These are phyloP conservation scores for Raffaelea albimanens DNA, from an alignment of 2,329 filamentous ascomycete species.

Conservation along the genomic window DNA sequence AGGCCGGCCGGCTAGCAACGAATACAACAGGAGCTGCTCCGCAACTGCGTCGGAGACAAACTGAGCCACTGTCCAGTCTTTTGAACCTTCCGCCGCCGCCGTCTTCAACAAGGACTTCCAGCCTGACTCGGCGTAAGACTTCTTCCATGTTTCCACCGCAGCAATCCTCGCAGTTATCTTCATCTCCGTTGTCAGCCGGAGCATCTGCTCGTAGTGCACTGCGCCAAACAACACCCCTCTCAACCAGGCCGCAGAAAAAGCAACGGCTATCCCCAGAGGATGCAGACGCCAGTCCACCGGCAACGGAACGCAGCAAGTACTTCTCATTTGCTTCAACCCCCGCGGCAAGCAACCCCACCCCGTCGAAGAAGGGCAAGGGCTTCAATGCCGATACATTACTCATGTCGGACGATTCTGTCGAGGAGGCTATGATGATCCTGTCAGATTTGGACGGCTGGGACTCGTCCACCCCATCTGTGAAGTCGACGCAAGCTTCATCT, in stretches of 20 bases:
- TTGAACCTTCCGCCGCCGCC: constrained; percentile 15
- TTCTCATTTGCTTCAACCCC: constrained; percentile 27
- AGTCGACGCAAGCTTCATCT: constrained; percentile 20
- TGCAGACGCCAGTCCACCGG: constrained; percentile 10
- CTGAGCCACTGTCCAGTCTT: constrained; percentile 40
- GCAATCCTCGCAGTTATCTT: neutral
- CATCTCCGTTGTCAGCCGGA: neutral
- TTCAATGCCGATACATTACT: constrained; percentile 32
- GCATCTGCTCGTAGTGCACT: too few species aligned
- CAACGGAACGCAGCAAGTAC: constrained; percentile 41
- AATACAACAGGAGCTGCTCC: constrained; percentile 19
- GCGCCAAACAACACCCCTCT: neutral
- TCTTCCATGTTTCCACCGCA: constrained; percentile 3
- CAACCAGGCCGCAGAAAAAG: constrained; percentile 43
- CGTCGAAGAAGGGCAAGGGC: neutral
- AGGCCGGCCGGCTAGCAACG: constrained; percentile 7
- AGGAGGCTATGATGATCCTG: constrained; percentile 40
- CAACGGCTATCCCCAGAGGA: constrained; percentile 41
- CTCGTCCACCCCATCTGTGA: constrained; percentile 24
- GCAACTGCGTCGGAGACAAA: constrained; percentile 37
- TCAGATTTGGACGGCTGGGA: constrained; percentile 44
- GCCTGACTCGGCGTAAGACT: constrained; percentile 3
- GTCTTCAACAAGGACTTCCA: neutral
- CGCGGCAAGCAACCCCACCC: neutral
- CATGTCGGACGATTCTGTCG: constrained; percentile 48